Conservation (phyloP, 371 early-diverging fungal species). For the Parasitella parasitica region DNA sequence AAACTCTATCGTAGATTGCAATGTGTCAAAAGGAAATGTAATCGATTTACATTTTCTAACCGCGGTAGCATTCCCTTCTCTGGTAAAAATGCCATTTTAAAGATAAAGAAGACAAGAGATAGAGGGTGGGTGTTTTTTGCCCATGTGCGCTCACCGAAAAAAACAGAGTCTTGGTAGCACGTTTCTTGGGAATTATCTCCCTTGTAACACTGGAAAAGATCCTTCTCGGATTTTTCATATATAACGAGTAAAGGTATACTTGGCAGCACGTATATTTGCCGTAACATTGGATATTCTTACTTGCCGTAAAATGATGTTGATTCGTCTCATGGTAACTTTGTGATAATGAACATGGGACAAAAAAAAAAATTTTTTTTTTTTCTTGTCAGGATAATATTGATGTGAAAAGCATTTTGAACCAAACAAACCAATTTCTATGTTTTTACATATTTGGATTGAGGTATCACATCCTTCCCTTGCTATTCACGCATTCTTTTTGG, state of each 20-base stretch:
- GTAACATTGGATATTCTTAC: too few relatives aligned
- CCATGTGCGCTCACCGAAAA: background rate
- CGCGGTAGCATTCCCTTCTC: slow-evolving; percentile 23
- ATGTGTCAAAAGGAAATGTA: background rate
- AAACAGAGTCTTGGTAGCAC: background rate
- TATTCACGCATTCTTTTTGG: too few relatives aligned
- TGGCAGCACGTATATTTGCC: background rate
- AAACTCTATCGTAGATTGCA: slow-evolving; percentile 2
- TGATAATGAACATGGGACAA: too few relatives aligned
- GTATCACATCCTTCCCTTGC: background rate
- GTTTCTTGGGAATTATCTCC: background rate
- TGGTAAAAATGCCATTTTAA: slow-evolving; percentile 9
- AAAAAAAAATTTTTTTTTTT: too few relatives aligned
- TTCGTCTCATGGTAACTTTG: too few relatives aligned
- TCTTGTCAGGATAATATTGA: background rate
- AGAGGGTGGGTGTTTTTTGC: background rate
- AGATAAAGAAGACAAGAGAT: background rate
- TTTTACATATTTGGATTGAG: slow-evolving; percentile 2
- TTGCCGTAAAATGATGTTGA: too few relatives aligned
- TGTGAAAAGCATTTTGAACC: background rate
- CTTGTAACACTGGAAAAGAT: background rate
- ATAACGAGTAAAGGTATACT: background rate
- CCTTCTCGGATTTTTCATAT: background rate
- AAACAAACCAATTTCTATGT: background rate
- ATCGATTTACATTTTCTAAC: slow-evolving; percentile 6